These are phyloP conservation scores for Cytidiella melzeri DNA, from an alignment of 768 basidiomycete species.

Conservation along the genomic window DNA sequence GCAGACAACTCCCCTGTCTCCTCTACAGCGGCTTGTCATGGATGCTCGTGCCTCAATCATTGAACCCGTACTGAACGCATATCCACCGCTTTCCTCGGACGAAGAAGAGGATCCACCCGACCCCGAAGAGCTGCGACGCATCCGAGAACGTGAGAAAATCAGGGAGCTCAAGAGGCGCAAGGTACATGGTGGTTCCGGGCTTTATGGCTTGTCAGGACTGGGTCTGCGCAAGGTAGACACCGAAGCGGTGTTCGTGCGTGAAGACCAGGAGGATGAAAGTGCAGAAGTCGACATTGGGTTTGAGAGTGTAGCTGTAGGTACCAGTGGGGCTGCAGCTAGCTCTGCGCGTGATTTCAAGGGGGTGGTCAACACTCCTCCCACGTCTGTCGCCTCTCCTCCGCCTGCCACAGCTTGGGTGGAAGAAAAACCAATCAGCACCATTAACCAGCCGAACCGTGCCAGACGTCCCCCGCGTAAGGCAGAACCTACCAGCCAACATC, in stretches of 20 bases:
- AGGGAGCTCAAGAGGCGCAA: slow-evolving; percentile 51
- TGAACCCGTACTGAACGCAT: slow-evolving; percentile 33
- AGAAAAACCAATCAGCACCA: background rate
- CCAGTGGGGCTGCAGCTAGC: background rate
- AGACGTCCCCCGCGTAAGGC: slow-evolving; percentile 8
- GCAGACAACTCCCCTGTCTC: slow-evolving; percentile 42
- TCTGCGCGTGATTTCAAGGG: slow-evolving; percentile 3
- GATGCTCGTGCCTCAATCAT: slow-evolving; percentile 44
- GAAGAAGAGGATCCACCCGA: slow-evolving; percentile 32
- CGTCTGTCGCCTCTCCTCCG: slow-evolving; percentile 9
- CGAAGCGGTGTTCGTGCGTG: slow-evolving; percentile 45
- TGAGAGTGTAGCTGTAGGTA: slow-evolving; percentile 23
- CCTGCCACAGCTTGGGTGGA: background rate
- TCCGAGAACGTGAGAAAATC: slow-evolving; percentile 46
- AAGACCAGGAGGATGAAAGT: slow-evolving; percentile 56
- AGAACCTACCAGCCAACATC: background rate
- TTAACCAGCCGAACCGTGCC: background rate
- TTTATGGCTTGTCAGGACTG: slow-evolving; percentile 12
- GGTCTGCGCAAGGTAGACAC: slow-evolving; percentile 18
- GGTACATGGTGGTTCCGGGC: slow-evolving; percentile 25
- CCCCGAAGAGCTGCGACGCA: slow-evolving; percentile 35
- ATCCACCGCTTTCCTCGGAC: slow-evolving; percentile 24
- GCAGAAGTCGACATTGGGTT: slow-evolving; percentile 51
- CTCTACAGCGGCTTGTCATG: slow-evolving; percentile 54
- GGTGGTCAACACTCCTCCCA: slow-evolving; percentile 15